phyloP scores from a whole-genome alignment of 176 grass and related monocot species.

The Avena insularis region DNA sequence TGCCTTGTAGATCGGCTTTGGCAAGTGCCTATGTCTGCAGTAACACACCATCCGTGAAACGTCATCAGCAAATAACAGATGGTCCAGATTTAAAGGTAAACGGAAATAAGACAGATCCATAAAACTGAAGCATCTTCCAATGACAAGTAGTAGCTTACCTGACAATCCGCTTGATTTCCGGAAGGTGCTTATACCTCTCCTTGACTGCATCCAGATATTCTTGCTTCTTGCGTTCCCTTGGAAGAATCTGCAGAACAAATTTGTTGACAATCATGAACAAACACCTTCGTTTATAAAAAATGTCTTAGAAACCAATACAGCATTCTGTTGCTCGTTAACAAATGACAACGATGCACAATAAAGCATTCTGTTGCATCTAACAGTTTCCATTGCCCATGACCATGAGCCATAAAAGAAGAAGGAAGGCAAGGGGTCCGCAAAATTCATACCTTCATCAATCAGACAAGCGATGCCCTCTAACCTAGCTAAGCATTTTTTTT shows the following conservation, averaged over 20 bases:
- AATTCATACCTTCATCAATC: background rate
- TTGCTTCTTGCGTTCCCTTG: constrained; percentile 84
- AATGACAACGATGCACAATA: background rate
- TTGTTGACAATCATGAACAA: constrained; percentile 16
- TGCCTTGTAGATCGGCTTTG: constrained; percentile 91
- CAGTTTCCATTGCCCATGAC: background rate
- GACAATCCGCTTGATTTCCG: constrained; percentile 80
- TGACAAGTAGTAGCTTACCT: constrained; percentile 48
- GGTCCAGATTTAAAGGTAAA: background rate
- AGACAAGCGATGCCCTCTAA: background rate
- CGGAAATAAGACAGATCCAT: background rate
- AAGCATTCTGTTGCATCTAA: background rate
- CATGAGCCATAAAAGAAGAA: background rate
- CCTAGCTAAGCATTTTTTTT: constrained; percentile 16
- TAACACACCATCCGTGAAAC: background rate
- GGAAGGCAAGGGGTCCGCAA: background rate
- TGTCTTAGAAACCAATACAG: background rate
- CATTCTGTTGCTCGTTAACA: no score
- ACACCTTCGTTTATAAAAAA: background rate
- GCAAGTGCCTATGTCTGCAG: constrained; percentile 85
- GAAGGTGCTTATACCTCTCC: constrained; percentile 79
- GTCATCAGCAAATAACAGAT: background rate
- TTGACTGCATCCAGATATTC: constrained; percentile 84
- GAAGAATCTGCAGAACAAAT: constrained; percentile 74
- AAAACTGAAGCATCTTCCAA: background rate